These are phyloP conservation scores for Ilex paraguariensis DNA, from an alignment of 305 asterid genomes.

Conservation along the genomic window DNA sequence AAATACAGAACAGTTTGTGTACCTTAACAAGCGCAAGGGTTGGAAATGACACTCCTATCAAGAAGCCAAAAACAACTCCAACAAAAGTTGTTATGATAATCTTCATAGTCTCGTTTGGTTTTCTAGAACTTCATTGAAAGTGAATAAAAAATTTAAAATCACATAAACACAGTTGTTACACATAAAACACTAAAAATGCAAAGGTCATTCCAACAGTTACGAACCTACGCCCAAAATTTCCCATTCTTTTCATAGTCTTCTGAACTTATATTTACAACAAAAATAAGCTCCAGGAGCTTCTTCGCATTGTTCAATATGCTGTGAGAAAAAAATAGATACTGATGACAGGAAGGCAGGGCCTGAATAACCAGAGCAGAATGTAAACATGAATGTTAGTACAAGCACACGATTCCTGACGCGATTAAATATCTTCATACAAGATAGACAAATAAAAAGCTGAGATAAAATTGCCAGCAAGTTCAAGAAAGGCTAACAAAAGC, in stretches of 20 bases:
- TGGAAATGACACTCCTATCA: slow-evolving; percentile 62
- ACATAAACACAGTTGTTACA: no score
- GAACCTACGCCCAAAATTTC: slow-evolving; percentile 42
- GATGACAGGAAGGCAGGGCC: slow-evolving; percentile 13
- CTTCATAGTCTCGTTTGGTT: slow-evolving; percentile 51
- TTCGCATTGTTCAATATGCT: slow-evolving; percentile 19
- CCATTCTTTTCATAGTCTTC: slow-evolving; percentile 34
- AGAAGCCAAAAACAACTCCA: slow-evolving; percentile 60
- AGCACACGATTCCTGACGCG: no score
- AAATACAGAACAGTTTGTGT: background rate
- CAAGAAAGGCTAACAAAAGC: no score
- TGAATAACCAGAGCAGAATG: slow-evolving; percentile 4
- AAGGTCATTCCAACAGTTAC: background rate
- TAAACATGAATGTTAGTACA: no score
- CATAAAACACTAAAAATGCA: background rate
- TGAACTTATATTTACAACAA: slow-evolving; percentile 25
- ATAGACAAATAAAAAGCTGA: no score
- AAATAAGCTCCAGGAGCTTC: slow-evolving; percentile 16
- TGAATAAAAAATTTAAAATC: slow-evolving; percentile 7
- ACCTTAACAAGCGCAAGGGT: slow-evolving; percentile 46
- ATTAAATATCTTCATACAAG: no score
- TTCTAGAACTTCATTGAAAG: slow-evolving; percentile 35
- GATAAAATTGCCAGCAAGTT: no score
- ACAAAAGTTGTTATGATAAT: slow-evolving; percentile 33
- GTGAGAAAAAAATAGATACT: slow-evolving; percentile 13